phyloP scores from a whole-genome alignment of 352 stramenopile genomes.

The Halophytophthora batemanensis region DNA sequence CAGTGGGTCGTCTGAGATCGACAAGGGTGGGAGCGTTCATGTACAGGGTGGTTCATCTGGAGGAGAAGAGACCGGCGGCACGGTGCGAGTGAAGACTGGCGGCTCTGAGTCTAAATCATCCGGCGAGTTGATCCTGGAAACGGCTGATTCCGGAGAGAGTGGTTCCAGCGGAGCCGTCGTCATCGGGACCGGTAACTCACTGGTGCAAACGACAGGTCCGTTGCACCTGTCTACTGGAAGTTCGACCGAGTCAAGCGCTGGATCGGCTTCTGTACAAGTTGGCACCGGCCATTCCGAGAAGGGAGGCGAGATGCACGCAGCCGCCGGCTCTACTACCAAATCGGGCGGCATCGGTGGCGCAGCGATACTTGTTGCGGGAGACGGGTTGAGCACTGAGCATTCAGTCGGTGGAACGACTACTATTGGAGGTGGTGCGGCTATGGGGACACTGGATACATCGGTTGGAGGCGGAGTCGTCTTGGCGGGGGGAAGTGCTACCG shows the following conservation, averaged over 20 bases:
- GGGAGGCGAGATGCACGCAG: slow-evolving; percentile 24
- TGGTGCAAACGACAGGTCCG: slow-evolving; percentile 31
- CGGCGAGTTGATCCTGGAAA: slow-evolving; percentile 41
- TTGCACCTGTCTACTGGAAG: slow-evolving; percentile 42
- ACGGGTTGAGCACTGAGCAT: slow-evolving; percentile 22
- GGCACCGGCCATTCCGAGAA: slow-evolving; percentile 24
- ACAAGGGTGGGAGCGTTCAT: slow-evolving; percentile 32
- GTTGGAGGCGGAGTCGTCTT: slow-evolving; percentile 38
- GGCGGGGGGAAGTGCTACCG: slow-evolving; percentile 38
- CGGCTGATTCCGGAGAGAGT: slow-evolving; percentile 28
- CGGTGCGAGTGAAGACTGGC: slow-evolving; percentile 43
- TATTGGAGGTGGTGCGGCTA: slow-evolving; percentile 38
- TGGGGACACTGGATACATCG: slow-evolving; percentile 31
- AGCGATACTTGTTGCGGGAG: slow-evolving; percentile 21
- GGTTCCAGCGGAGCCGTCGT: slow-evolving; percentile 48
- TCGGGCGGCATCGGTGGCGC: slow-evolving; percentile 26
- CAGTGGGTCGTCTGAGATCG: slow-evolving; percentile 29
- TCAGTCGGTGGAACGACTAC: slow-evolving; percentile 44
- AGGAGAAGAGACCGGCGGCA: slow-evolving; percentile 31
- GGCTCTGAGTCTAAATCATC: slow-evolving; percentile 35
- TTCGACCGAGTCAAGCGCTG: slow-evolving; percentile 31
- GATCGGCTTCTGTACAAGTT: slow-evolving; percentile 41
- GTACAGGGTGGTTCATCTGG: slow-evolving; percentile 37
- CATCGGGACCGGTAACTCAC: slow-evolving; percentile 49
- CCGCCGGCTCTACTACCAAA: slow-evolving; percentile 31